A percentile compares a stretch with the other conserved stretches of the same genome.
These are phyloP conservation scores for Phytophthora idaei DNA, from an alignment of 352 stramenopile genomes.

Conservation along the genomic window DNA sequence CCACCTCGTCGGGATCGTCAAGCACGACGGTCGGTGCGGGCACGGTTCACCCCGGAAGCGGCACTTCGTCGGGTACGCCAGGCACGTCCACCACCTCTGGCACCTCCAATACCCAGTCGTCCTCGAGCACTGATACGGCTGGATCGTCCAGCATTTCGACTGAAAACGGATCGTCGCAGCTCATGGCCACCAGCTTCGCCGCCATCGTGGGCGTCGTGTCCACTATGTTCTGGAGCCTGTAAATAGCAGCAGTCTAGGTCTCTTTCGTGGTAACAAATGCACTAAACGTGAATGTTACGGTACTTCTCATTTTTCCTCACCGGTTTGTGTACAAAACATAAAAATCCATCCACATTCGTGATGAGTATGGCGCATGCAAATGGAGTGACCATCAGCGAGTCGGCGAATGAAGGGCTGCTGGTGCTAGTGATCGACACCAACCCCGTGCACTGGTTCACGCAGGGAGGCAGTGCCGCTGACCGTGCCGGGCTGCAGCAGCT, in stretches of 20 bases:
- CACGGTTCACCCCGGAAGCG: constrained; percentile 27
- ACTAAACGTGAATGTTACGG: constrained; percentile 16
- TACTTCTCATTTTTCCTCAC: neutral
- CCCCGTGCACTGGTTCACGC: constrained; percentile 69
- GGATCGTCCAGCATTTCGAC: constrained; percentile 28
- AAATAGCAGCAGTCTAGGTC: constrained; percentile 14
- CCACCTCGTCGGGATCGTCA: constrained; percentile 24
- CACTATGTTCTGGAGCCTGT: constrained; percentile 49
- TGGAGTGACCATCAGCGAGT: constrained; percentile 16
- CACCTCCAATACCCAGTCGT: constrained; percentile 29
- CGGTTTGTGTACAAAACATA: neutral
- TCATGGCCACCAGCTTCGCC: constrained; percentile 39
- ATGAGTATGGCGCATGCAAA: constrained; percentile 27
- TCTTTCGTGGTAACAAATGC: constrained; percentile 7
- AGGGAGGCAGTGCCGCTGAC: constrained; percentile 34
- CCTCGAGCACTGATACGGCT: constrained; percentile 22
- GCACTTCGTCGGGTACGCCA: constrained; percentile 18
- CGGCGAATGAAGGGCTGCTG: constrained; percentile 57
- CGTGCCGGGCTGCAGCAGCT: constrained; percentile 59
- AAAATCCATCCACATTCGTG: neutral
- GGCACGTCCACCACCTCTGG: constrained; percentile 18
- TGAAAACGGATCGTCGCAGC: constrained; percentile 33
- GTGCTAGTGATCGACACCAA: constrained; percentile 87
- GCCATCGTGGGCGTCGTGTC: constrained; percentile 40
- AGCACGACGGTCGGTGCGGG: constrained; percentile 29